phyloP scores from a whole-genome alignment of 352 stramenopile genomes.

The Nothophytophthora sp. region DNA sequence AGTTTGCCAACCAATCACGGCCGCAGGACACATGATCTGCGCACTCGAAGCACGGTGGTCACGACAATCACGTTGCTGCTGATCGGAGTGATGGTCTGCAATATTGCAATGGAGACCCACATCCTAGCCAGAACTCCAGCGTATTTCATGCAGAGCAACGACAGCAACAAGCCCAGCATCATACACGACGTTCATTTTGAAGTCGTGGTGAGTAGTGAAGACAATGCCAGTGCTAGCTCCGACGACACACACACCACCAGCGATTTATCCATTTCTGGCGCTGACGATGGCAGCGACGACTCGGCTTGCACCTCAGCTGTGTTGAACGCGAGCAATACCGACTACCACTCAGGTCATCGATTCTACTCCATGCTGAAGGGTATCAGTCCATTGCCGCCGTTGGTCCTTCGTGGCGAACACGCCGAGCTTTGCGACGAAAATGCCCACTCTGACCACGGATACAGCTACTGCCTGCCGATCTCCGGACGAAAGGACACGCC shows the following conservation, averaged over 20 bases:
- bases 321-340: conserved; percentile 11
- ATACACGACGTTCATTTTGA: too few species aligned
- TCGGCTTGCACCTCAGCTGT: conserved; percentile 4
- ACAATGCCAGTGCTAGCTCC: background rate
- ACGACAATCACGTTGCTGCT: background rate
- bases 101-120: conserved; percentile 3
- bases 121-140: background rate
- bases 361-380: conserved; percentile 14
- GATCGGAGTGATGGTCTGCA: background rate
- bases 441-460: background rate
- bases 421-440: conserved; percentile 15
- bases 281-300: background rate
- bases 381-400: conserved; percentile 1
- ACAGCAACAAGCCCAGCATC: too few species aligned
- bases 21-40: too few species aligned
- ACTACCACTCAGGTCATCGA: conserved; percentile 16
- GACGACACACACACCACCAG: background rate
- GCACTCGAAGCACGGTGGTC: conserved; percentile 2
- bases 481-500: conserved; percentile 40
- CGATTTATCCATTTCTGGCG: too few species aligned
- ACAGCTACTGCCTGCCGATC: conserved; percentile 49
- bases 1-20: too few species aligned
- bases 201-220: too few species aligned
- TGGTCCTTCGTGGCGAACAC: conserved; percentile 23
- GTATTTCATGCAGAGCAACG: background rate